These are phyloP conservation scores for Pleurozium schreberi DNA, from an alignment of 225 moss, liverwort and hornwort species.

Conservation along the genomic window DNA sequence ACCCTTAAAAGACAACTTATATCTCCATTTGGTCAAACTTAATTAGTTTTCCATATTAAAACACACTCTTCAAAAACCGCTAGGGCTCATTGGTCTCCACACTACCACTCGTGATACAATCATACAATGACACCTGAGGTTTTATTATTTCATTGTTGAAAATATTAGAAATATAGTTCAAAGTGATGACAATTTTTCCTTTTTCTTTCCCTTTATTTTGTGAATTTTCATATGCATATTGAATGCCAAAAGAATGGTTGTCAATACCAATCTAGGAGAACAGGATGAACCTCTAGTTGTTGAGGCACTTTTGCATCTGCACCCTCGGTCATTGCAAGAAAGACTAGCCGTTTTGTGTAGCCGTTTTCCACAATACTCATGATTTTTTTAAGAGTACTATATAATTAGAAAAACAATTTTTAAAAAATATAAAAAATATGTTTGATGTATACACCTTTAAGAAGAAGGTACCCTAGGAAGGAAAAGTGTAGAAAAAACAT, in stretches of 20 bases:
- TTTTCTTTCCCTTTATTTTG: neutral
- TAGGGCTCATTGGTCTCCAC: rapidly evolving
- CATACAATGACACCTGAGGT: no score
- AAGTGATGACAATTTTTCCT: neutral
- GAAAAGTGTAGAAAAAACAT: no score
- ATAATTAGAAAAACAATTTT: no score
- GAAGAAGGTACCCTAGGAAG: no score
- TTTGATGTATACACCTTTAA: no score
- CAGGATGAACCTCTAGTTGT: rapidly evolving
- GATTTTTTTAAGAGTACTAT: no score
- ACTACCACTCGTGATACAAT: neutral
- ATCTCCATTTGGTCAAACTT: neutral
- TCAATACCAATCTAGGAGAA: rapidly evolving
- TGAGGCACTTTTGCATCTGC: rapidly evolving
- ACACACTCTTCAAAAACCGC: neutral
- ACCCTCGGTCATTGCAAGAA: no score
- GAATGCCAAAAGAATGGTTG: neutral
- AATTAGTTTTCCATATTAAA: neutral
- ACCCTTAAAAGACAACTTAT: neutral
- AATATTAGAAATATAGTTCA: neutral
- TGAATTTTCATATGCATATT: rapidly evolving
- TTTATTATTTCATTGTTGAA: neutral
- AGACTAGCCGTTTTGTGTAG: no score
- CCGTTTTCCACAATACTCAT: no score
- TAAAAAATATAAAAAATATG: no score